Evolutionary conservation across 1,139 yeast species (phyloP), one percentile per base, ranked within the genome.

Genomic region (Magnusiomyces clavatus): DNA sequence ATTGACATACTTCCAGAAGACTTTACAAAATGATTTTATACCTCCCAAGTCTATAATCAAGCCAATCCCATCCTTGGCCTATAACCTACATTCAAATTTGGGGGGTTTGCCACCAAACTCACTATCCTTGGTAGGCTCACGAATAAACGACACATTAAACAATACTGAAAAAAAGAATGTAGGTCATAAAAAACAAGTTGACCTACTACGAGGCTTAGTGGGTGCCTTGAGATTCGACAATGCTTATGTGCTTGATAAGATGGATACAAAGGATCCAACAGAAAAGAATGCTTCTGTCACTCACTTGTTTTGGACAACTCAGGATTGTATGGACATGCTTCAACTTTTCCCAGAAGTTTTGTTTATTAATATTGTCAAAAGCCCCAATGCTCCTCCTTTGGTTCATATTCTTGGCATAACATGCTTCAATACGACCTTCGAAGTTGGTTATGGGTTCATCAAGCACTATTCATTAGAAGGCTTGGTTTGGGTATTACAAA

Each of bases 391-490:
- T 36, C 53, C 49, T 1, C 42, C 46, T 2, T 41, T 53, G 13
- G 53, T 53, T n/a, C 55, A 53, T 40, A 50, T 53, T 37, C 49
- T 50, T 4, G 55, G 55, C n/a, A 50, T 50, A 16, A 53, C 55
- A 2, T 48, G 51, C 6, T 45, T 53, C 41, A 48, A 53, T 29
- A 53, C 55, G 3, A 53, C 53, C 1, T 53, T 53, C 50, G 55
- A 53, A 24, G 52, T 53, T 31, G 55, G 55, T 5, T 53, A 53
- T 36, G 55, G 53, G 2, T 50, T 48, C 17, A 41, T 50, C 37
- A 47, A 46, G 29, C 44, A 44, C 19, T 41, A 47, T 5, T 43
- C 40, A 6, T 35, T 47, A 14, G 49, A 48, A 11, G 55, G 49
- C 20, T 46, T 53, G 13, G 51, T 51, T 31, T 53, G 55, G 55